These are phyloP conservation scores for Pseudogymnoascus destructans DNA, from an alignment of 2,329 filamentous ascomycete species.

Conservation along the genomic window DNA sequence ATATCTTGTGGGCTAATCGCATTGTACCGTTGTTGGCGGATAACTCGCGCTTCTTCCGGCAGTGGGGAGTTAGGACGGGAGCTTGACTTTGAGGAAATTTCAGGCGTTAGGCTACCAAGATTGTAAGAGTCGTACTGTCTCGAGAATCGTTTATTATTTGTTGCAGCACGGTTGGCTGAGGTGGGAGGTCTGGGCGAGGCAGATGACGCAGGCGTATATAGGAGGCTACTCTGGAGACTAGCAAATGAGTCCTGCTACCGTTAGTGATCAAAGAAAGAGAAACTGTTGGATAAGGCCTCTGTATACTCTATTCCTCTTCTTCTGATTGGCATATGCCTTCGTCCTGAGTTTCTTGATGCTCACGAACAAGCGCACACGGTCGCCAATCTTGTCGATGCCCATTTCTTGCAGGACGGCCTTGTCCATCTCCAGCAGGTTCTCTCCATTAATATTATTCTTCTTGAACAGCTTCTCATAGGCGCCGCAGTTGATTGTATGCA, in stretches of 20 bases:
- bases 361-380: constrained; percentile 81
- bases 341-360: constrained; percentile 73
- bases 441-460: constrained; percentile 92
- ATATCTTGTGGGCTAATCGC: constrained; percentile 43
- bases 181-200: constrained; percentile 51
- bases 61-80: constrained; percentile 61
- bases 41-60: constrained; percentile 16
- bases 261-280: constrained; percentile 15
- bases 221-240: constrained; percentile 51
- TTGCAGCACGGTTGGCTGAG: constrained; percentile 35
- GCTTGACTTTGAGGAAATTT: constrained; percentile 37
- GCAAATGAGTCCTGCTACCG: constrained; percentile 63
- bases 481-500: constrained; percentile 79
- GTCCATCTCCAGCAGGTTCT: constrained; percentile 93
- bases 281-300: background rate
- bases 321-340: constrained; percentile 61
- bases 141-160: constrained; percentile 50
- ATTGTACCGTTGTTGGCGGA: constrained; percentile 39
- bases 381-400: constrained; percentile 95
- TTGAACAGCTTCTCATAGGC: constrained; percentile 87
- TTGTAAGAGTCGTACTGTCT: constrained; percentile 31
- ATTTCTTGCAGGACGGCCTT: constrained; percentile 94
- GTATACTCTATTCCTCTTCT: constrained; percentile 73
- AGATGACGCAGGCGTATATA: constrained; percentile 47
- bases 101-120: constrained; percentile 19